A percentile compares a stretch with the other conserved stretches of the same genome.
Evolutionary conservation across 345 rosid species (phyloP).

Genomic region (Euphorbia tirucalli): DNA sequence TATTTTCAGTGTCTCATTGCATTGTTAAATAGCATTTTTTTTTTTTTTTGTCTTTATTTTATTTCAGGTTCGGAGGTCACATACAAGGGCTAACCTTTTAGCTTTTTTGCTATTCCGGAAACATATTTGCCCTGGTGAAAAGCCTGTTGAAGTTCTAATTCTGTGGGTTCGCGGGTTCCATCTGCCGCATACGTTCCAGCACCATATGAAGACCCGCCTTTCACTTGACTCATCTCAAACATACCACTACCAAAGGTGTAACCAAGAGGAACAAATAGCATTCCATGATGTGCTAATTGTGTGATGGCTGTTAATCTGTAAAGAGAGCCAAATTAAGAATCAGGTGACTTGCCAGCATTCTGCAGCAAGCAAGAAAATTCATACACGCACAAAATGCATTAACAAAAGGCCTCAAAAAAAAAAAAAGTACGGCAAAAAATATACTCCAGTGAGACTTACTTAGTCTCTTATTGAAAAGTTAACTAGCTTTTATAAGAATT

Average conservation of each 20-base stretch:
- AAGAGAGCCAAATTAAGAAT: background rate
- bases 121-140: constrained; percentile 81
- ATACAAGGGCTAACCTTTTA: constrained; percentile 27
- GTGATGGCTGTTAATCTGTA: constrained; percentile 83
- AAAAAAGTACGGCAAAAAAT: too few species aligned
- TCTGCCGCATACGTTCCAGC: constrained; percentile 93
- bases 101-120: constrained; percentile 78
- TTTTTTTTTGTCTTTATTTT: too few species aligned
- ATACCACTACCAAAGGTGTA: constrained; percentile 81
- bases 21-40: background rate
- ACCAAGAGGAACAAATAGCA: constrained; percentile 86
- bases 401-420: too few species aligned
- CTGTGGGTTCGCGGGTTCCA: constrained; percentile 74
- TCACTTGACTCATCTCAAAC: constrained; percentile 89
- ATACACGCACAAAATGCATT: background rate
- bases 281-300: constrained; percentile 84
- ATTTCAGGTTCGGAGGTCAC: background rate
- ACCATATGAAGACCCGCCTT: constrained; percentile 90
- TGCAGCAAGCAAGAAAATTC: too few species aligned
- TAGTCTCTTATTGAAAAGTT: background rate
- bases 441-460: too few species aligned
- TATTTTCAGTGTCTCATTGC: background rate
- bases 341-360: background rate
- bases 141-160: constrained; percentile 78
- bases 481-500: background rate